Percentiles rank a stretch among this genome's conserved stretches.
These are phyloP conservation scores for Tulasnella sp. DNA, from an alignment of 768 basidiomycete genomes.

Conservation along the genomic window DNA sequence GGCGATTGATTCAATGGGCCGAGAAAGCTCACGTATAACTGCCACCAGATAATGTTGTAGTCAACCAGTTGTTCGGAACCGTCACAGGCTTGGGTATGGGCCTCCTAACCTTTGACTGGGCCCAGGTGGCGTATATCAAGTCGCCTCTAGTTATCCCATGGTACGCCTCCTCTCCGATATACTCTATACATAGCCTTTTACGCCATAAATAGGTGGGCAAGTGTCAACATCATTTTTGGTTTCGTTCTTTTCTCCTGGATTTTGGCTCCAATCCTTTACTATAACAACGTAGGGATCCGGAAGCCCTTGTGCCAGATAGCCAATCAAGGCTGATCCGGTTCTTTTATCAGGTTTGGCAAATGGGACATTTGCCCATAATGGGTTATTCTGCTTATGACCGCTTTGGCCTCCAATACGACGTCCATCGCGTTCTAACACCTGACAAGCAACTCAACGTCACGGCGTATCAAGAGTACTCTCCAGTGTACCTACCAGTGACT, in stretches of 20 bases:
- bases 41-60: constrained; percentile 59
- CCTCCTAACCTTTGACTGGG: constrained; percentile 92
- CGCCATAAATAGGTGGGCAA: constrained; percentile 75
- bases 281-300: constrained; percentile 89
- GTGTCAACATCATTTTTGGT: constrained; percentile 82
- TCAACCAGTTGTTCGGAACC: constrained; percentile 93
- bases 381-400: constrained; percentile 47
- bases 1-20: not conserved
- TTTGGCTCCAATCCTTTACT: constrained; percentile 84
- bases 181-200: not conserved
- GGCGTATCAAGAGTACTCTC: constrained; percentile 52
- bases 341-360: constrained; percentile 39
- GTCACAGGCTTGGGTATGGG: constrained; percentile 85
- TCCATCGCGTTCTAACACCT: not conserved
- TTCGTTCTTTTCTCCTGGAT: constrained; percentile 96
- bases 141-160: constrained; percentile 83
- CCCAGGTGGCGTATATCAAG: constrained; percentile 68
- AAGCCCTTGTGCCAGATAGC: too few species aligned
- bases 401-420: constrained; percentile 49
- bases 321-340: constrained; percentile 19
- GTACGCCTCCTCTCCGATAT: constrained; percentile 73
- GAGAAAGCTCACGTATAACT: not conserved
- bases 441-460: constrained; percentile 45
- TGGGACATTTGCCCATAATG: constrained; percentile 51
- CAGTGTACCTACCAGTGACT: constrained; percentile 50